Base-by-base conservation (phyloP, 352 stramenopile species). In the Globisporangium rhizosaccharum region DNA sequence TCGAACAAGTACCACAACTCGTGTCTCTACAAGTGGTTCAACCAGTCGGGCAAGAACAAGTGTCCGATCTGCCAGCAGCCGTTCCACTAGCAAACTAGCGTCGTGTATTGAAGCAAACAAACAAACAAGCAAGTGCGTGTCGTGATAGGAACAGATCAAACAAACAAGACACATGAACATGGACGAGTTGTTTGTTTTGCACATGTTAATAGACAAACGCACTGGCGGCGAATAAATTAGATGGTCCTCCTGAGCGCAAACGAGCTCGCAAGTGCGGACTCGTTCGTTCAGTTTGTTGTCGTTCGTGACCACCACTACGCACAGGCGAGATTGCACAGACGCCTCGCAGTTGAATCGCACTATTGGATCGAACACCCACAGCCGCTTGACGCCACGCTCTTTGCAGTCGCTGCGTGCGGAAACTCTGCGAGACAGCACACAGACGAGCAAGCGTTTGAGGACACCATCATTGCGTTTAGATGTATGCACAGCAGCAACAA, bases 1-100 rank as follows among this genome's bases (percentile, higher is more conserved):
- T 76, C 70, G 56, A 97, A 96, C 79, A 94, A 92, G 73, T 97
- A 96, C 75, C 90, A 97, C 77, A 94, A 93, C 69, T 90, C 84
- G 66, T 97, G 90, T 66, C 73, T 97, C 33, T 96, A 97, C 86
- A 96, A 96, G 76, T 97, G 90, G 88, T 97, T 97, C 72, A 94
- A 93, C 71, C 91, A 96, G 62, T 96, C 85, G 57, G 85, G 87
- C 73, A 97, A 97, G 75, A 96, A 95, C 82, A 96, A 94, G 70
- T 97, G 90, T 55, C 88, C 90, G 55, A 93, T 97, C 65, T 97
- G 90, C 68, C 87, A 96, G 72, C 88, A 97, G 70, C 84, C 87
- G 1, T 97, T 94, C 66, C 83, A 76, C 42, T 92, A 71, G 50
- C 2, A 33, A 10, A 10, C 33, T 12, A 14, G 33, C 8, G 10